phyloP scores from a whole-genome alignment of 2,329 filamentous ascomycete genomes.

The Knoxdaviesia proteae region DNA sequence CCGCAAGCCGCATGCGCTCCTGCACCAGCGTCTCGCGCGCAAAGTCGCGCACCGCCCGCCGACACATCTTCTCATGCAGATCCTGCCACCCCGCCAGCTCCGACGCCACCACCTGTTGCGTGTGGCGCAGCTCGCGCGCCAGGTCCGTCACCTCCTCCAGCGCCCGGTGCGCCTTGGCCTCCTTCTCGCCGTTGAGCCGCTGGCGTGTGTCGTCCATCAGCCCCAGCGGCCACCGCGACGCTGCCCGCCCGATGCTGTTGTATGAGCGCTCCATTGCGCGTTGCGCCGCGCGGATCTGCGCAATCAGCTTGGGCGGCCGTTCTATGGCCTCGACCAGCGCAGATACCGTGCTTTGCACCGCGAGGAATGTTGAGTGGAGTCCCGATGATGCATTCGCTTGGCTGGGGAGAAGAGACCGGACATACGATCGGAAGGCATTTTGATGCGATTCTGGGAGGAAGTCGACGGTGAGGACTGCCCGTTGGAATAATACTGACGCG shows the following conservation, averaged over 20 bases:
- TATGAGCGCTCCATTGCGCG: constrained; percentile 61
- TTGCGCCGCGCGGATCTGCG: constrained; percentile 51
- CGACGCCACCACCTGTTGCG: constrained; percentile 76
- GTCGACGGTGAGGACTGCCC: constrained; percentile 30
- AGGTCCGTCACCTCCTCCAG: constrained; percentile 51
- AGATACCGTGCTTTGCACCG: constrained; percentile 65
- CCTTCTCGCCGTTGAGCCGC: constrained; percentile 63
- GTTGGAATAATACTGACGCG: constrained; percentile 33
- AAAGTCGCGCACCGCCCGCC: constrained; percentile 53
- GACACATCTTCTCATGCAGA: constrained; percentile 58
- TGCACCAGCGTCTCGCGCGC: constrained; percentile 59
- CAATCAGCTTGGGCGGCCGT: constrained; percentile 59
- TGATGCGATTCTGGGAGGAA: constrained; percentile 52
- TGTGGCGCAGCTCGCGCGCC: constrained; percentile 71
- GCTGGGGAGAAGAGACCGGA: constrained; percentile 38
- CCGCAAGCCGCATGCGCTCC: constrained; percentile 60
- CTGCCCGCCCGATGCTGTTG: constrained; percentile 45
- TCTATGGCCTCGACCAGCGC: constrained; percentile 64
- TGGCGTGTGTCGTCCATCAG: constrained; percentile 75
- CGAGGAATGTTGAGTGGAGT: constrained; percentile 58
- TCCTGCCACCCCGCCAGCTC: constrained; percentile 93
- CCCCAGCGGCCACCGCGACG: constrained; percentile 59
- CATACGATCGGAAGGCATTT: constrained; percentile 52
- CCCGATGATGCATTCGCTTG: constrained; percentile 53
- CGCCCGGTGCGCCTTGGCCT: constrained; percentile 53